Evolutionary conservation across 306 rosid genomes (phyloP).

Genomic region (Quercus variabilis): DNA sequence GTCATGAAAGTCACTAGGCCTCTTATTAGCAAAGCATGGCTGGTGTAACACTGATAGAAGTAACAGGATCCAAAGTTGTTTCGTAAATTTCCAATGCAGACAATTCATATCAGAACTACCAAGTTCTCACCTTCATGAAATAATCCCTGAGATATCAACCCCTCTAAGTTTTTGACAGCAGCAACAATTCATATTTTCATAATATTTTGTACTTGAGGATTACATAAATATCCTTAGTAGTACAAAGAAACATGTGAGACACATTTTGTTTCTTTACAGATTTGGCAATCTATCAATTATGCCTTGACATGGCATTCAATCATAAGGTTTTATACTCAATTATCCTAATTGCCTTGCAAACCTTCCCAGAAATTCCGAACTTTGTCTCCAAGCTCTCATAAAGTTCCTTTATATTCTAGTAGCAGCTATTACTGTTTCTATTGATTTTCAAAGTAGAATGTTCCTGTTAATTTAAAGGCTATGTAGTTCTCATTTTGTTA

Average conservation of each 20-base stretch:
- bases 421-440: not conserved
- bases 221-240: too few species aligned
- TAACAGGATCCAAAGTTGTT: not conserved
- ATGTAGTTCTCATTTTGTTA: not conserved
- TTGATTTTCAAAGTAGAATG: not conserved
- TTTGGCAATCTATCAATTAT: not conserved
- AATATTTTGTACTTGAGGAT: too few species aligned
- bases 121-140: too few species aligned
- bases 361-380: not conserved
- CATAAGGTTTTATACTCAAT: not conserved
- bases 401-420: not conserved
- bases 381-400: not conserved
- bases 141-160: too few species aligned
- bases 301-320: not conserved
- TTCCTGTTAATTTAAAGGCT: not conserved
- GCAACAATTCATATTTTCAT: too few species aligned
- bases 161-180: too few species aligned
- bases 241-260: too few species aligned
- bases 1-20: not conserved
- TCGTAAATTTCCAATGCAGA: not conserved
- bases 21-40: not conserved
- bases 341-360: not conserved
- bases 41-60: not conserved
- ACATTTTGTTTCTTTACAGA: not conserved
- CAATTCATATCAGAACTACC: not conserved